Evolutionary conservation across 225 moss, liverwort and hornwort species (phyloP).

Genomic region (Neckera pumila): DNA sequence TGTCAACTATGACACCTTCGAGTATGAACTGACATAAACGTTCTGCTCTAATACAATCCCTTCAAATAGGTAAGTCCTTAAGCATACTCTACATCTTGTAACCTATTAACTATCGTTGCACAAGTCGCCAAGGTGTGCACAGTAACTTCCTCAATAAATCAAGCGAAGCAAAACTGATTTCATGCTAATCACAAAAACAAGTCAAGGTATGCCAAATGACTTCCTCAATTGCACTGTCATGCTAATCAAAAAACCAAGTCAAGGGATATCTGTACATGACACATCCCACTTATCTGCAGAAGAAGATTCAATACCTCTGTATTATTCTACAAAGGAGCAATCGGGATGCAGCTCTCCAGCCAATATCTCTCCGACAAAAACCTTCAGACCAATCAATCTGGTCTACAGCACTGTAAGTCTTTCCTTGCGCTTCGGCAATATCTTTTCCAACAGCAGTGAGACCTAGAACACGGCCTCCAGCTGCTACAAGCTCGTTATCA

Average conservation of each 20-base stretch:
- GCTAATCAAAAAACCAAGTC: not conserved
- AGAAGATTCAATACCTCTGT: not conserved
- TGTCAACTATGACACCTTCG: not conserved
- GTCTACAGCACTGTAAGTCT: constrained; percentile 63
- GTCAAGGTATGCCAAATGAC: not conserved
- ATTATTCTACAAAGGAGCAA: constrained; percentile 2
- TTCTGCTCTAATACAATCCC: not conserved
- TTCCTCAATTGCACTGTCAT: not conserved
- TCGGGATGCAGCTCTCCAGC: constrained; percentile 77
- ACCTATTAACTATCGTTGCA: not conserved
- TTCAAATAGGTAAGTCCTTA: not conserved
- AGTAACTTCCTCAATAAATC: not conserved
- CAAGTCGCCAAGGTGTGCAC: not conserved
- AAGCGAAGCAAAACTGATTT: not conserved
- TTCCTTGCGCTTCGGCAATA: constrained; percentile 46
- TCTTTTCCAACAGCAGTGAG: constrained; percentile 59
- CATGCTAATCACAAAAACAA: not conserved
- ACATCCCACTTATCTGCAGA: not conserved
- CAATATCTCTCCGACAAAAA: constrained; percentile 75
- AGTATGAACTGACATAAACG: not conserved
- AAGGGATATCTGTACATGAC: not conserved
- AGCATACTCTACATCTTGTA: not conserved
- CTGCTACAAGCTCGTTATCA: constrained; percentile 46
- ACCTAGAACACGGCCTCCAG: constrained; percentile 81
- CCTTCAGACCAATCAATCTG: constrained; percentile 64